A percentile compares a stretch with the other conserved stretches of the same genome.
These are phyloP conservation scores for Aspergillus proliferans DNA, from an alignment of 2,329 filamentous ascomycete genomes.

Conservation along the genomic window DNA sequence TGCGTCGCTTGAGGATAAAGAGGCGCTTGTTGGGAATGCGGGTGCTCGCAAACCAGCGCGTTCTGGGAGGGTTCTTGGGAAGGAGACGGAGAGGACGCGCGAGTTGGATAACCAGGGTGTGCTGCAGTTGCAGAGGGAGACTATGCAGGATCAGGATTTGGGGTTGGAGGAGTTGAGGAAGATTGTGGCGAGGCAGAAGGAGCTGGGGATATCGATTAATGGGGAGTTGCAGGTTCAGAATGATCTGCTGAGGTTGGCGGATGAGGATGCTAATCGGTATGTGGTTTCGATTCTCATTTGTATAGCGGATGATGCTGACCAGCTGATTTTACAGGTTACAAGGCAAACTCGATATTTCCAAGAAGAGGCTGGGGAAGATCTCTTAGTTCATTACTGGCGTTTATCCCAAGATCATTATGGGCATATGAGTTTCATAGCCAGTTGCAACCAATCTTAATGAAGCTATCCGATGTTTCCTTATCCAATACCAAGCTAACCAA, in stretches of 20 bases:
- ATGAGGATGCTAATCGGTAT: conserved; percentile 51
- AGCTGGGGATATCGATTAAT: conserved; percentile 58
- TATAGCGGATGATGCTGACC: not conserved
- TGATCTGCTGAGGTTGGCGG: conserved; percentile 52
- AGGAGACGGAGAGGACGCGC: conserved; percentile 56
- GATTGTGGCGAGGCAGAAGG: conserved; percentile 54
- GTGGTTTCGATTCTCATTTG: conserved; percentile 7
- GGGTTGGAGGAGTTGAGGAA: conserved; percentile 54
- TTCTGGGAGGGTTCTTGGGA: conserved; percentile 45
- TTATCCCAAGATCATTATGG: not conserved
- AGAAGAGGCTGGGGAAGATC: conserved; percentile 43
- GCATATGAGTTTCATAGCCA: not conserved
- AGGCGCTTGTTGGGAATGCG: conserved; percentile 32
- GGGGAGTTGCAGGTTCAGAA: conserved; percentile 58
- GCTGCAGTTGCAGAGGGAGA: conserved; percentile 56
- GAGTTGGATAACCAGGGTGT: conserved; percentile 61
- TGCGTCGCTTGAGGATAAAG: conserved; percentile 43
- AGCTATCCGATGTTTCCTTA: not conserved
- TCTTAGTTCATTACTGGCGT: conserved; percentile 23
- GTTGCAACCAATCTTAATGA: not conserved
- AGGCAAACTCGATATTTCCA: conserved; percentile 43
- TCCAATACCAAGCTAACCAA: not conserved
- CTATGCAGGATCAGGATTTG: conserved; percentile 57
- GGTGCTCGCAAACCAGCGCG: conserved; percentile 24
- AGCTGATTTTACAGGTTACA: conserved; percentile 28